Conservation (phyloP, 345 rosid species). For the Heritiera fomes region DNA sequence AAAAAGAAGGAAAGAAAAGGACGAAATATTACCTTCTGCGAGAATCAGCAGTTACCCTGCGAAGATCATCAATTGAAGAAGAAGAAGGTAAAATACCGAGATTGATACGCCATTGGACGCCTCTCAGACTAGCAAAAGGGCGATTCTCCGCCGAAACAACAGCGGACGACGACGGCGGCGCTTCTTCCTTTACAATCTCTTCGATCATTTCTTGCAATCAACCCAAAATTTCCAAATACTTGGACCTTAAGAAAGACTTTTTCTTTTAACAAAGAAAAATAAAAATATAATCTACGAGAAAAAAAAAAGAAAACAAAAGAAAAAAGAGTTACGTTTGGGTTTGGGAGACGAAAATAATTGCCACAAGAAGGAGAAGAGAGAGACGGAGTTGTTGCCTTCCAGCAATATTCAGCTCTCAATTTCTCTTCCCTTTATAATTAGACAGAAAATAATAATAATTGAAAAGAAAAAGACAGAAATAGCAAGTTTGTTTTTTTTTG, state of each 20-base stretch:
- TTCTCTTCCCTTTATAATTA: neutral
- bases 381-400: neutral
- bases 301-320: neutral
- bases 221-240: neutral
- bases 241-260: neutral
- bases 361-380: neutral
- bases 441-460: neutral
- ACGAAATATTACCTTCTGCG: slow-evolving; percentile 61
- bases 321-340: neutral
- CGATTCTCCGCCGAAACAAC: slow-evolving; percentile 19
- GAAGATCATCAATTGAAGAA: slow-evolving; percentile 75
- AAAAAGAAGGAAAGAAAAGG: neutral
- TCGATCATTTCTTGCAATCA: slow-evolving; percentile 1
- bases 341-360: slow-evolving; percentile 12
- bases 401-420: neutral
- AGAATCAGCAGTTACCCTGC: slow-evolving; percentile 79
- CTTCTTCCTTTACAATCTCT: slow-evolving; percentile 20
- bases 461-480: neutral
- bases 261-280: neutral
- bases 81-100: slow-evolving; percentile 72
- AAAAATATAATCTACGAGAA: neutral
- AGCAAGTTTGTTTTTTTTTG: neutral
- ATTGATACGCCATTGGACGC: slow-evolving; percentile 86
- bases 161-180: slow-evolving; percentile 18
- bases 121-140: slow-evolving; percentile 55